Percentiles rank a stretch among this genome's conserved stretches.
phyloP scores from a whole-genome alignment of 345 rosid species.

The Odontarrhena argentea region DNA sequence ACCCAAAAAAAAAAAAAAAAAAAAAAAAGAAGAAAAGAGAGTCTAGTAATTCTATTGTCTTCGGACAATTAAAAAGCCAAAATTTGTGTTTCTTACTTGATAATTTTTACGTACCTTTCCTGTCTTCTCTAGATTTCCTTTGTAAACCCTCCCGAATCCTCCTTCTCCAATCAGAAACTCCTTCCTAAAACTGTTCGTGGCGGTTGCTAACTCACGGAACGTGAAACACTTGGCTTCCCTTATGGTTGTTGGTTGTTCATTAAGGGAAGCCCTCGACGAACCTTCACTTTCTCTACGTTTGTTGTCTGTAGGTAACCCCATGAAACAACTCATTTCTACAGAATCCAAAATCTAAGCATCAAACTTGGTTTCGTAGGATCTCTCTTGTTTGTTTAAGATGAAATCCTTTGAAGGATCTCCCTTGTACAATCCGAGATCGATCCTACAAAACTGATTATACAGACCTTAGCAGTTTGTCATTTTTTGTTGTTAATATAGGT shows the following conservation, averaged over 20 bases:
- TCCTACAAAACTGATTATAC: slow-evolving; percentile 6
- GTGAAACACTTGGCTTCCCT: slow-evolving; percentile 58
- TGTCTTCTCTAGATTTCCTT: slow-evolving; percentile 62
- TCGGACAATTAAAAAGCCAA: too few species aligned
- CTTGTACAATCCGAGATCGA: not conserved
- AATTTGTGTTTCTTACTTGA: slow-evolving; percentile 4
- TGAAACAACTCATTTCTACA: slow-evolving; percentile 31
- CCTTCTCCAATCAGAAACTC: slow-evolving; percentile 91
- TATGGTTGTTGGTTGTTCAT: slow-evolving; percentile 12
- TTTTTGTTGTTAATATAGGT: not conserved
- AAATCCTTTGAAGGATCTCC: not conserved
- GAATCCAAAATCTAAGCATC: not conserved
- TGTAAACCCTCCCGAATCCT: slow-evolving; percentile 86
- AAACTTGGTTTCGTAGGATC: slow-evolving; percentile 16
- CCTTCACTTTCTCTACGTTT: slow-evolving; percentile 25
- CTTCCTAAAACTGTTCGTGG: slow-evolving; percentile 72
- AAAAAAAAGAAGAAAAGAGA: too few species aligned
- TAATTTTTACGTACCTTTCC: slow-evolving; percentile 61
- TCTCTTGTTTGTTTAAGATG: not conserved
- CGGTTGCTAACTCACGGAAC: slow-evolving; percentile 74
- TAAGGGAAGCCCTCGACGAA: slow-evolving; percentile 9
- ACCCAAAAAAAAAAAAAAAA: too few species aligned
- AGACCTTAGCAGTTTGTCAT: not conserved
- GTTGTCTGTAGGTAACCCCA: slow-evolving; percentile 19
- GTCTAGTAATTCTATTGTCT: too few species aligned